phyloP scores from a whole-genome alignment of 177 flowering plant genomes.

The Vitis hybrid region DNA sequence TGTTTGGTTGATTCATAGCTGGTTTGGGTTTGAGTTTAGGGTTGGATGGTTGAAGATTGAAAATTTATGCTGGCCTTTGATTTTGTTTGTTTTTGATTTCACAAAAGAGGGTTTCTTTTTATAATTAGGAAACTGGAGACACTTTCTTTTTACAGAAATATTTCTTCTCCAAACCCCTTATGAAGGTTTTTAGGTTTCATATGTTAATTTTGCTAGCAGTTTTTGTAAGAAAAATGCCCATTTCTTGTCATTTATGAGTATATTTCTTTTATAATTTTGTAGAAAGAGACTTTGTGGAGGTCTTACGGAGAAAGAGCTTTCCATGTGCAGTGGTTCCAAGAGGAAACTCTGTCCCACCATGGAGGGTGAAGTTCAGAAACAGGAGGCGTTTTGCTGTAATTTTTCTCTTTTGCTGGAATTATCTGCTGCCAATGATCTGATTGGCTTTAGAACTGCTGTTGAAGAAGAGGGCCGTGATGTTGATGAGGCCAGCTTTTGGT shows the following conservation, averaged over 20 bases:
- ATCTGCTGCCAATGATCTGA: constrained; percentile 49
- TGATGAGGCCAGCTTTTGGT: constrained; percentile 49
- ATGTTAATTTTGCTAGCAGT: background rate
- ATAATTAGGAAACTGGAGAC: background rate
- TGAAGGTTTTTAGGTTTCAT: background rate
- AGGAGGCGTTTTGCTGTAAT: constrained; percentile 6
- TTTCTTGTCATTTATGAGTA: background rate
- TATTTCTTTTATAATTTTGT: constrained; percentile 8
- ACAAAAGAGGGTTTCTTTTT: background rate
- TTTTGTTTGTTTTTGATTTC: background rate
- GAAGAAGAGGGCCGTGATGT: constrained; percentile 43
- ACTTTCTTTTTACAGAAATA: background rate
- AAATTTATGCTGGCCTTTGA: background rate
- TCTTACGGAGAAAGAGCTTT: background rate
- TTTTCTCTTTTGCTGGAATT: constrained; percentile 48
- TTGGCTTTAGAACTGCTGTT: constrained; percentile 32
- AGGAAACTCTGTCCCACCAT: constrained; percentile 23
- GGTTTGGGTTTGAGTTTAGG: background rate
- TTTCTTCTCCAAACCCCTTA: background rate
- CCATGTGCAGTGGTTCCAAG: constrained; percentile 30
- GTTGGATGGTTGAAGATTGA: background rate
- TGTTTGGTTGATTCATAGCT: background rate
- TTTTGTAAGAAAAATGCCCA: too few relatives aligned
- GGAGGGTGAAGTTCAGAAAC: constrained; percentile 20
- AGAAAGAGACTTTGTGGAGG: constrained; percentile 1